These are phyloP conservation scores for Lachnellula occidentalis DNA, from an alignment of 2,329 filamentous ascomycete species.

Conservation along the genomic window DNA sequence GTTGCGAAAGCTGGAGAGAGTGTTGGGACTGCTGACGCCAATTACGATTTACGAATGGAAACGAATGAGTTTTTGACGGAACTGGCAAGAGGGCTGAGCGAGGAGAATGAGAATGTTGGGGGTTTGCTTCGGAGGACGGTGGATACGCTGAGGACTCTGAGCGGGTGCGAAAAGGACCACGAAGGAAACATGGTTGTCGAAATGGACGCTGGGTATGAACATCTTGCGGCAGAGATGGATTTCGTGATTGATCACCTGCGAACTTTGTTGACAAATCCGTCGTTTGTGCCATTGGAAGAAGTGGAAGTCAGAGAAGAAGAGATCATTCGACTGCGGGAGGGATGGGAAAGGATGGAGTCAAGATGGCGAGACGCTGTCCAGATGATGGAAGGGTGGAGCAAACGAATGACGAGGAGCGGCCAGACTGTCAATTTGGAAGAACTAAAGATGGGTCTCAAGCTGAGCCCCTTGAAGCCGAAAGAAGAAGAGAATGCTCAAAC, in stretches of 20 bases:
- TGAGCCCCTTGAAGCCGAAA: conserved; percentile 53
- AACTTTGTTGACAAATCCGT: conserved; percentile 85
- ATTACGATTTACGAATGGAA: conserved; percentile 73
- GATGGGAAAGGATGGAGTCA: conserved; percentile 90
- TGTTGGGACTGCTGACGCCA: conserved; percentile 38
- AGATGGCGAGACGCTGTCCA: conserved; percentile 85
- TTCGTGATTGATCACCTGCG: conserved; percentile 74
- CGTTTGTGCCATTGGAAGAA: conserved; percentile 92
- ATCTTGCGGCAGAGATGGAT: conserved; percentile 67
- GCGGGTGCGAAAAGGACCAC: conserved; percentile 45
- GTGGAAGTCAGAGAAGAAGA: conserved; percentile 90
- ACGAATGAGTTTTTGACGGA: conserved; percentile 88
- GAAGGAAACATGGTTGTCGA: conserved; percentile 20
- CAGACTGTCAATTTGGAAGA: conserved; percentile 65
- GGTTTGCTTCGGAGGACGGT: conserved; percentile 66
- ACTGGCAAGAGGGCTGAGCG: conserved; percentile 74
- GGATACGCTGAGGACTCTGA: conserved; percentile 64
- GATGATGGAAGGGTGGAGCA: conserved; percentile 90
- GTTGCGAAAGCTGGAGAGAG: conserved; percentile 11
- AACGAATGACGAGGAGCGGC: conserved; percentile 67
- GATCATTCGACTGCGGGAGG: conserved; percentile 73
- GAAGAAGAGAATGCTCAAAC: conserved; percentile 43
- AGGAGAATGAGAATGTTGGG: conserved; percentile 85
- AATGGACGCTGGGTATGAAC: conserved; percentile 48
- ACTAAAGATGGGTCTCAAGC: conserved; percentile 60